Evolutionary conservation across 108 stramenopile genomes (phyloP).

Genomic region (Ochromonas danica): DNA sequence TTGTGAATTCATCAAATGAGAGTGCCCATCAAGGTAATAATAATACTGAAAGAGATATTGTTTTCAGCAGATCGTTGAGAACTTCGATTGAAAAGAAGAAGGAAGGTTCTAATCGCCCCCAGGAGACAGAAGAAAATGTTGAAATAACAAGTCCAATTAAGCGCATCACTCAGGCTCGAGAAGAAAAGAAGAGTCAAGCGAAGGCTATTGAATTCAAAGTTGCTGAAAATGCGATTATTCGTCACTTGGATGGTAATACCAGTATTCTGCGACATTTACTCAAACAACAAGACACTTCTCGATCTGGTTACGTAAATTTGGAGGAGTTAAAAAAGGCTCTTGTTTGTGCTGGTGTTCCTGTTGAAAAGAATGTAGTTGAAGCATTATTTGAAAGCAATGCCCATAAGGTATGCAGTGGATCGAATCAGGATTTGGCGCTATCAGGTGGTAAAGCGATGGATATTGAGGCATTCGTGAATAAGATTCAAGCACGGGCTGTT

Average conservation of each 20-base stretch:
- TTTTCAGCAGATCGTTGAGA: too few relatives aligned
- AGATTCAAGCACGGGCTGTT: neutral
- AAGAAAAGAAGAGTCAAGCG: too few relatives aligned
- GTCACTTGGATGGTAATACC: neutral
- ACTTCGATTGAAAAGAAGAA: too few relatives aligned
- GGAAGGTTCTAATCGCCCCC: too few relatives aligned
- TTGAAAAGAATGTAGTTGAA: neutral
- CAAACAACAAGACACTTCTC: neutral
- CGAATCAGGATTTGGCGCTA: neutral
- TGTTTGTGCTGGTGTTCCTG: neutral
- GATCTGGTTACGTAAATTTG: neutral
- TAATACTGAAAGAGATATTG: too few relatives aligned
- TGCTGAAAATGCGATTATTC: neutral
- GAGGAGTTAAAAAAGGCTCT: neutral
- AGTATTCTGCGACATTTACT: neutral
- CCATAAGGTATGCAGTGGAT: neutral
- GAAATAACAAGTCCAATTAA: too few relatives aligned
- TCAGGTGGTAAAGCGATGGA: neutral
- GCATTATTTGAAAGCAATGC: neutral
- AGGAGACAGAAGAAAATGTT: too few relatives aligned
- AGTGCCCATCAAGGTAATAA: too few relatives aligned
- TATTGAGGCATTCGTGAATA: neutral
- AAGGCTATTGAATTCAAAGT: neutral
- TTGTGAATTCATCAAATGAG: too few relatives aligned
- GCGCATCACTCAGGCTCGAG: too few relatives aligned